Base-by-base conservation (phyloP, 2,329 filamentous ascomycete genomes). In the Capronia americana region DNA sequence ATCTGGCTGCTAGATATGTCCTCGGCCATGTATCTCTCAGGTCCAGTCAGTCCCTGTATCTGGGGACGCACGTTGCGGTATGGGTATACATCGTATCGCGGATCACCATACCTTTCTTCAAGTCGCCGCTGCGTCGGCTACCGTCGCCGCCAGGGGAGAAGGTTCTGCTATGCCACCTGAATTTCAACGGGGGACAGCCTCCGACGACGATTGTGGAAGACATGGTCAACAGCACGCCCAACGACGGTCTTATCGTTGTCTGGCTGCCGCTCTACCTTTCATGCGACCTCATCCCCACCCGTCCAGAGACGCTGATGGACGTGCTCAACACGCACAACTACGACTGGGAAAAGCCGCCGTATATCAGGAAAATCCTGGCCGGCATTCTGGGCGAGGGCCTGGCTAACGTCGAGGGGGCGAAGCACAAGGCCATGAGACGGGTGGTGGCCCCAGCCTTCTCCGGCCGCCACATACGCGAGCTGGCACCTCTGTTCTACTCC, bases 381-480 rank as follows among this genome's bases (percentile, higher is more conserved):
- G 77, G 78, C 1, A 81, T 86, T 23, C 73, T 86, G 24, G 81
- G 81, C 0, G 71, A 79, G 63, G 81, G 81, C 0, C 48, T 83
- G 11, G 79, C 97, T 32, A 81, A 97, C 10, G 90, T 92, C 2
- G 93, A 97, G 78, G 93, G 93, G n/a, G 91, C 95, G 11, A 91
- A 93, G 74, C 94, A 97, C 77, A 94, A 90, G 79, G 70, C 68
- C 24, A 90, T 93, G 79, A 86, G 93, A 57, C 93, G 90, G 75
- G 88, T 89, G 65, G 85, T 96, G 23, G 87, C 89, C 80, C 92
- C 92, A 0, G 91, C 92, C 1, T 97, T 97, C 76, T 84, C 88
- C 17, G 95, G 92, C 74, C 86, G 92, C 23, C 91, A 95, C 73
- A 83, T 96, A 75, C 96, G 95, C 75, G 86, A 93, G 64, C 80